Base-by-base conservation (phyloP, 2,329 filamentous ascomycete species). In the Penicillium concentricum region DNA sequence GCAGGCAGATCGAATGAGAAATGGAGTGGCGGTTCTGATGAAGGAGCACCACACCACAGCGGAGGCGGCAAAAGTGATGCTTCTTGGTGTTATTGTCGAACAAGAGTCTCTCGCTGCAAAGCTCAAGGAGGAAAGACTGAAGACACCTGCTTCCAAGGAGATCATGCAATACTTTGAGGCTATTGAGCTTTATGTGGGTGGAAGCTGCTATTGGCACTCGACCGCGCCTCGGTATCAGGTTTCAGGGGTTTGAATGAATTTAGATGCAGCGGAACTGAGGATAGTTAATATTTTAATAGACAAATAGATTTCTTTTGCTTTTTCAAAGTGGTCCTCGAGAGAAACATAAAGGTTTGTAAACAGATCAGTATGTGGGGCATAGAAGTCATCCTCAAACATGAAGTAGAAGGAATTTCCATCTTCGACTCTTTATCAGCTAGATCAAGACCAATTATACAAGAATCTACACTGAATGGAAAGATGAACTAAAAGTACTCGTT, bases 1-100 rank as follows among this genome's bases (percentile, higher is more conserved):
- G 22, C 20, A 54, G 16, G 57, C 50, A 1, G 54, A 59, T 43
- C 54, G 57, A 7, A 20, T 51, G 16, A 45, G 54, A 22, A 59
- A 59, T 28, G 57, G 44, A 12, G 57, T 59, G 5, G 22, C 34
- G 4, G 54, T 57, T n/a, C 35, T 59, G 4, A 59, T 57, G 57
- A 57, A 50, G 28, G 44, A 46, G 8, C 13, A 46, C 12, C 4
- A 46, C 3, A 46, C 20, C 18, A 46, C 28, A 10, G 28, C 43
- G 32, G 45, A 24, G 13, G 20, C 52, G 12, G 57, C 57, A 24
- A 53, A 42, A 20, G 41, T 28, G 16, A 42, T 60, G 20, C 54
- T 60, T n/a, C 28, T 30, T 13, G 57, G 57, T n/a, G 28, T 60
- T 13, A 60, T 60, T 7, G 39, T 60, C 1, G 50, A 57, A 32